Base-by-base conservation (phyloP, 2,329 filamentous ascomycete genomes). In the Parascedosporium putredinis region DNA sequence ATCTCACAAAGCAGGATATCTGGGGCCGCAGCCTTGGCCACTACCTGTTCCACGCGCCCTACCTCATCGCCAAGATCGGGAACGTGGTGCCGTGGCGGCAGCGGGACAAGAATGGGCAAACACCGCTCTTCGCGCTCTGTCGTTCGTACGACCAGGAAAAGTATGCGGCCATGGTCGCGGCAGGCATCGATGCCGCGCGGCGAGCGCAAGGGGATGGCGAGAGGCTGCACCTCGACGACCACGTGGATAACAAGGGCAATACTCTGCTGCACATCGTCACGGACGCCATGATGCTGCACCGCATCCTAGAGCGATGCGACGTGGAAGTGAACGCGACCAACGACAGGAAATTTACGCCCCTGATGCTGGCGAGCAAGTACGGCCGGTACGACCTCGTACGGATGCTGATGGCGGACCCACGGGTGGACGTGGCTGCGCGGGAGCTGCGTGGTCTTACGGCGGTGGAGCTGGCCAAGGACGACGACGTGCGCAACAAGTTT, bases 281-380 rank as follows among this genome's bases (percentile, higher is more conserved):
- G 57, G 88, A 97, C 59, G 77, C 86, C 7, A 76, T 82, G 50
- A 74, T 97, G 45, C 86, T 88, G 2, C 62, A 82, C 49, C 78
- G 79, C 52, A 84, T 97, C 36, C 71, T 98, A 31, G 78, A 86
- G 50, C 78, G 84, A 52, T 95, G 90, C 66, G 93, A 98, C 57
- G 85, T 89, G n/a, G 89, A 98, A 61, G 87, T 91, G 50, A 98
- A 98, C 66, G 90, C 91, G 7, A 86, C 84, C 7, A 98, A 98
- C 60, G 90, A 97, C 58, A 95, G 88, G 68, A 84, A 81, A 45
- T 97, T 98, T 61, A 98, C 94, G 0, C 84, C 93, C 2, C 73
- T 98, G 51, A 98, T 98, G 93, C 86, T 98, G 54, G 91, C 91
- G 6, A 97, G 91, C 75, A 98, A 98, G 64, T 98, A 97, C 61